Conservation (phyloP, 805 yeast species). For the Clavispora vitiphila region DNA sequence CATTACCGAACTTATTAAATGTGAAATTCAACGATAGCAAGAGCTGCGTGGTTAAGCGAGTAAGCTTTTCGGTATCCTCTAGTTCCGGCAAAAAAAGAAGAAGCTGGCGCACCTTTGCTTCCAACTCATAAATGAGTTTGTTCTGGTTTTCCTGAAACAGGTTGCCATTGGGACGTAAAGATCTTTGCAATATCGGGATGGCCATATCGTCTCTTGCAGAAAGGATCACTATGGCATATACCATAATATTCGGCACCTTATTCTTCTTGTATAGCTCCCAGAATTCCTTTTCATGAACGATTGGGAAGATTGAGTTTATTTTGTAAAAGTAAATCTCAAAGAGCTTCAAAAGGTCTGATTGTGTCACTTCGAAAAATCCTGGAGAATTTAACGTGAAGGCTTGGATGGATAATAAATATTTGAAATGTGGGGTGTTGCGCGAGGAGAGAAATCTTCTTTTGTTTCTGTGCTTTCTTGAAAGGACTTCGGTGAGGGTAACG, state of each 20-base stretch:
- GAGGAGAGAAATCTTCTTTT: constrained; percentile 3
- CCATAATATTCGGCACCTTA: constrained; percentile 35
- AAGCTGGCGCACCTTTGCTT: constrained; percentile 18
- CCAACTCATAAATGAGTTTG: constrained; percentile 12
- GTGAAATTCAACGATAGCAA: constrained; percentile 16
- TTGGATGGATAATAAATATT: constrained; percentile 10
- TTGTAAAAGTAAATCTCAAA: constrained; percentile 35
- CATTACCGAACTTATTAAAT: constrained; percentile 19
- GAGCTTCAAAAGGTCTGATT: constrained; percentile 15
- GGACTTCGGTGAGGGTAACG: not conserved
- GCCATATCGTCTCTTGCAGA: constrained; percentile 35
- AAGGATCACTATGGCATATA: constrained; percentile 39
- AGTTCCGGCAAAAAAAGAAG: constrained; percentile 18
- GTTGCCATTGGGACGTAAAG: constrained; percentile 3
- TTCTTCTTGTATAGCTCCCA: constrained; percentile 27
- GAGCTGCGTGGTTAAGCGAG: constrained; percentile 16
- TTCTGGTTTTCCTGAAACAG: constrained; percentile 6
- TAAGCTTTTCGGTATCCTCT: constrained; percentile 19
- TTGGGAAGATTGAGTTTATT: constrained; percentile 37
- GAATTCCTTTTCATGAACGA: constrained; percentile 36
- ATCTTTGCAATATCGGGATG: constrained; percentile 14
- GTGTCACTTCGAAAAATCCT: constrained; percentile 12
- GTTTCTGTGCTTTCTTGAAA: not conserved
- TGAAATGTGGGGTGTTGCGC: constrained; percentile 10
- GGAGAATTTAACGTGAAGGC: constrained; percentile 16